Evolutionary conservation across 2,329 filamentous ascomycete species (phyloP).

Genomic region (Sporothrix humicola): DNA sequence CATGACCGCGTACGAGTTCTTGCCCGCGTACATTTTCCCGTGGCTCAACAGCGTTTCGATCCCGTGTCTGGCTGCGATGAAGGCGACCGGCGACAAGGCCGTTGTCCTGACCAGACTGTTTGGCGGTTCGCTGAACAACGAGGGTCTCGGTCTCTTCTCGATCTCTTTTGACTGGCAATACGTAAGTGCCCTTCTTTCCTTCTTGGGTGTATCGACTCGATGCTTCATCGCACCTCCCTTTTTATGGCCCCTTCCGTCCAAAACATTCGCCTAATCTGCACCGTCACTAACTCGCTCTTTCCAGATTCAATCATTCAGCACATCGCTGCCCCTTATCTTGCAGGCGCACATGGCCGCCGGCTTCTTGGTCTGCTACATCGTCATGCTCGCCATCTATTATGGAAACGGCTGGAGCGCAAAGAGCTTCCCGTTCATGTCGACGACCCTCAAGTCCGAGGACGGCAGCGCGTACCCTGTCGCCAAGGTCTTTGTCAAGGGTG

Average conservation of each 20-base stretch:
- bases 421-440: slow-evolving; percentile 61
- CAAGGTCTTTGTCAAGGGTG: slow-evolving; percentile 49
- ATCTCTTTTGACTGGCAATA: slow-evolving; percentile 63
- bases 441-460: slow-evolving; percentile 49
- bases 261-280: too few relatives aligned
- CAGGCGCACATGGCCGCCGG: slow-evolving; percentile 56
- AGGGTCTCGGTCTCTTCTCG: slow-evolving; percentile 57
- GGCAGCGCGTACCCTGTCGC: slow-evolving; percentile 51
- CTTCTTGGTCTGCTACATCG: slow-evolving; percentile 54
- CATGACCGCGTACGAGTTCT: slow-evolving; percentile 59
- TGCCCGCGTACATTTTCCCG: slow-evolving; percentile 61
- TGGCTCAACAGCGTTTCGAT: slow-evolving; percentile 62
- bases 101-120: slow-evolving; percentile 55
- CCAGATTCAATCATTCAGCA: slow-evolving; percentile 60
- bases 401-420: slow-evolving; percentile 54
- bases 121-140: slow-evolving; percentile 58
- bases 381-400: slow-evolving; percentile 60
- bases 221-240: too few relatives aligned
- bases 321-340: slow-evolving; percentile 58
- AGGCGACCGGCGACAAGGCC: slow-evolving; percentile 54
- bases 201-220: background rate
- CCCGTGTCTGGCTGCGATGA: slow-evolving; percentile 59
- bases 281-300: background rate
- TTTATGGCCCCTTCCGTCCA: too few relatives aligned
- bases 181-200: slow-evolving; percentile 45